Conservation (phyloP, 164 flowering plant genomes). For the Magnolia kwangsiensis region DNA sequence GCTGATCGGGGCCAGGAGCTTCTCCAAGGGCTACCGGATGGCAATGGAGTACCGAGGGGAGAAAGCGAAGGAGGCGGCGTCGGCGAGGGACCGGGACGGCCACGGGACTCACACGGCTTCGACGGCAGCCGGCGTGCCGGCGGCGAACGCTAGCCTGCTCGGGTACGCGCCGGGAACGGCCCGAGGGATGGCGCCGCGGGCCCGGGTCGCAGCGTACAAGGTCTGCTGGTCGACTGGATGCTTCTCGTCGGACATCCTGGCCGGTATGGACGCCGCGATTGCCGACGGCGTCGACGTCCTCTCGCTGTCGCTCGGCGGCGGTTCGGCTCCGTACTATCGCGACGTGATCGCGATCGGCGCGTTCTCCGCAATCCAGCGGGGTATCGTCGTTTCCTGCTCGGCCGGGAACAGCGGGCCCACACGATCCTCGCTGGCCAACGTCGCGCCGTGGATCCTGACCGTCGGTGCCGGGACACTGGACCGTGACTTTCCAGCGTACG, state of each 20-base stretch:
- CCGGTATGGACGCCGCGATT: constrained; percentile 74
- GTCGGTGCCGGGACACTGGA: constrained; percentile 91
- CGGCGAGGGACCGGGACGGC: constrained; percentile 70
- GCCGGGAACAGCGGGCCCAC: constrained; percentile 87
- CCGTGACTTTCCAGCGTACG: constrained; percentile 79
- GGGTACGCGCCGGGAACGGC: constrained; percentile 85
- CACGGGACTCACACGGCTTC: constrained; percentile 90
- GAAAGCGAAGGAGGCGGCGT: constrained; percentile 27
- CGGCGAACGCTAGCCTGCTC: constrained; percentile 57
- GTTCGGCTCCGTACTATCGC: constrained; percentile 49
- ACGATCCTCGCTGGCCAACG: constrained; percentile 48
- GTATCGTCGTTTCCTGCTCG: constrained; percentile 76
- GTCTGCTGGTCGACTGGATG: constrained; percentile 79
- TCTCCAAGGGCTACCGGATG: constrained; percentile 60
- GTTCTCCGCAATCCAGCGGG: constrained; percentile 68
- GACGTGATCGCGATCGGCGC: constrained; percentile 79
- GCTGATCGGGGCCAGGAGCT: constrained; percentile 73
- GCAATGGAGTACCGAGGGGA: constrained; percentile 28
- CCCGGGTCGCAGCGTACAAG: constrained; percentile 72
- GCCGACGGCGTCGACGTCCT: constrained; percentile 77
- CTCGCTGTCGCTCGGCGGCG: constrained; percentile 84
- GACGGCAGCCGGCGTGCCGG: constrained; percentile 71
- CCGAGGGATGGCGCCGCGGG: constrained; percentile 77
- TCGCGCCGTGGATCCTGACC: constrained; percentile 87
- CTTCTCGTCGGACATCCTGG: constrained; percentile 75